Evolutionary conservation across 2,329 filamentous ascomycete genomes (phyloP), one percentile per base, ranked within the genome.

Genomic region (Diplocarpon rosae): DNA sequence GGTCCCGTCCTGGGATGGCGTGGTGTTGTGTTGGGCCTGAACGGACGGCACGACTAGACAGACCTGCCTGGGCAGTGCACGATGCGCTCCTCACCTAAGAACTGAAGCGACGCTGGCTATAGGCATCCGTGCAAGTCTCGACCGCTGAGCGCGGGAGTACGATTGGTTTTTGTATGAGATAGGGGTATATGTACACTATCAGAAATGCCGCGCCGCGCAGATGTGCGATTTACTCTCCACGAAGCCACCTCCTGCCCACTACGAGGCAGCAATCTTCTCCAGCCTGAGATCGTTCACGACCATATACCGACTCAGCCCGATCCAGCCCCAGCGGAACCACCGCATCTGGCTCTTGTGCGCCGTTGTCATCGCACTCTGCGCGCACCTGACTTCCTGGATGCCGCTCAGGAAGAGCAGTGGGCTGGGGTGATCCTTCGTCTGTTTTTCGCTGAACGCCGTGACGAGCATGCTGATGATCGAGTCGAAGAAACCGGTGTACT

Each of bases 291-390:
- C 89, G 65, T 98, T 98, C 28, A 96, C 75, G 46, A 88, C 75
- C 92, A 98, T 96, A 66, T 96, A 98, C 49, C 92, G 73, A 58
- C 88, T 92, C 46, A 95, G 62, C 0, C 77, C 73, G 60, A 98
- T 95, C 88, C 89, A 98, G 2, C 88, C 86, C 76, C 88, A 96
- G 7, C 92, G 78, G 62, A 96, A 98, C 92, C 92, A 98, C 31
- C 85, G 78, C 92, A 98, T 98, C 72, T 98, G 92, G 64, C 88
- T 95, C 66, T 79, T 72, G 68, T 98, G 92, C 24, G 85, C 90
- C 43, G 75, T 72, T 1, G 85, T 88, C 92, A 98, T 98, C 28
- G 92, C 89, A 43, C 69, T 73, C 68, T 89, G 83, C 7, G 86
- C 90, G 27, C 72, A 75, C 51, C 80, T 70, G 52, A 82, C 77